A percentile compares a stretch with the other conserved stretches of the same genome.
These are phyloP conservation scores for Arabidopsis lyrata DNA, from an alignment of 441 rosid species.

Conservation along the genomic window DNA sequence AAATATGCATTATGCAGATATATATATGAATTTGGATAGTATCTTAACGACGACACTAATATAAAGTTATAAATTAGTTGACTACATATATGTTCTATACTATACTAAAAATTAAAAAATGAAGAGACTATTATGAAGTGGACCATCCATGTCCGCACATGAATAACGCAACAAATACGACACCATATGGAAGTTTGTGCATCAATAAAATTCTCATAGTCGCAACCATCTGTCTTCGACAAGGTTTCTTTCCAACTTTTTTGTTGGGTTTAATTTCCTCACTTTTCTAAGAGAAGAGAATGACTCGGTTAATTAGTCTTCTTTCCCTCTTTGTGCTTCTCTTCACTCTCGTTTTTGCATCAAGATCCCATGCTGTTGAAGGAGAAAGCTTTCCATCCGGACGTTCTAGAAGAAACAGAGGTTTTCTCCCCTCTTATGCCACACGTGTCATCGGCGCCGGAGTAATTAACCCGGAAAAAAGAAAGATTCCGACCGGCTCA, in stretches of 20 bases:
- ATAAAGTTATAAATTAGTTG: too few relatives aligned
- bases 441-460: constrained; percentile 32
- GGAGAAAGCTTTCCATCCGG: constrained; percentile 40
- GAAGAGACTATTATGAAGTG: constrained; percentile 40
- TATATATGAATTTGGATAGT: too few relatives aligned
- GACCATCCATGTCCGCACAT: constrained; percentile 39
- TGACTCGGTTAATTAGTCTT: constrained; percentile 51
- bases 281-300: constrained; percentile 16
- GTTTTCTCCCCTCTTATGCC: constrained; percentile 18
- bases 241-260: background rate
- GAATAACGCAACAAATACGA: constrained; percentile 28
- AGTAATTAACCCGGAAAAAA: constrained; percentile 53
- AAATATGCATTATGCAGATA: background rate
- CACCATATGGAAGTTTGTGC: constrained; percentile 28
- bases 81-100: background rate
- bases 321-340: constrained; percentile 29
- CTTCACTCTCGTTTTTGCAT: constrained; percentile 27
- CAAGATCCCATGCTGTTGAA: constrained; percentile 28
- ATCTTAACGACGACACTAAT: too few relatives aligned
- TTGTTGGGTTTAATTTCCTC: background rate
- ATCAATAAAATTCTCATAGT: constrained; percentile 31
- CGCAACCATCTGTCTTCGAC: constrained; percentile 25
- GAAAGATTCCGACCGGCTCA: constrained; percentile 69
- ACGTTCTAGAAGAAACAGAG: constrained; percentile 42
- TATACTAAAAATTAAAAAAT: background rate